Base-by-base conservation (phyloP, 306 rosid genomes). In the Cicer cuneatum region DNA sequence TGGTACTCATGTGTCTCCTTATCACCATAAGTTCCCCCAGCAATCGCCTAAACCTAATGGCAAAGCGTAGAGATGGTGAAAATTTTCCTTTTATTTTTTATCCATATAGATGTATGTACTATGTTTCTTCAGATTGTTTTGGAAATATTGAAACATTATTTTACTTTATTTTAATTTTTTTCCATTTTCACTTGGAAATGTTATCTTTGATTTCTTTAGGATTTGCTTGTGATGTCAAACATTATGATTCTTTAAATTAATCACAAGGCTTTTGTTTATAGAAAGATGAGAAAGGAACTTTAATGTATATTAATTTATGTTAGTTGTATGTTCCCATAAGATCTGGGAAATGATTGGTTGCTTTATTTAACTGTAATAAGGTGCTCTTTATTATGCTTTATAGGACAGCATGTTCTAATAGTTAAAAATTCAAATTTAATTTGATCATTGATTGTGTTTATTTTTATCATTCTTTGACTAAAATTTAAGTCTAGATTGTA, bases 11-110 rank as follows among this genome's bases (percentile, higher is more conserved):
- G 92, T 96, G 63, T 93, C 98, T 76, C 98, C 98, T 46, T 91
- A 85, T 84, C 98, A 93, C 82, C 92, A 85, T 73, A 96, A 88
- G 73, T 86, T 38, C 78, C 93, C 89, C 10, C 92, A 85, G 70
- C 98, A 69, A 72, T 91, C 97, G 24, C 98, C 98, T n/a, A 93
- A 91, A 79, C 96, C 98, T 46, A 84, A 83, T 56, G 91, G 78
- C 82, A 91, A 89, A 86, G 67, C 89, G 41, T 91, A 88, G 86
- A 79, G 80, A 75, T 71, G 85, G 80, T 67, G 85, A 80, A 43
- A 76, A 13, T 43, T 49, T 75, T 57, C 72, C 70, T 7, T 10
- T 14, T 8, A 7, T 41, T 39, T 54, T 48, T 33, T 71, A 43
- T 48, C 68, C 40, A 74, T 86, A 70, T 80, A 84, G 87, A 81